Conservation (phyloP, 192 early-diverging fungal genomes). For the Mycoemilia scoparia region DNA sequence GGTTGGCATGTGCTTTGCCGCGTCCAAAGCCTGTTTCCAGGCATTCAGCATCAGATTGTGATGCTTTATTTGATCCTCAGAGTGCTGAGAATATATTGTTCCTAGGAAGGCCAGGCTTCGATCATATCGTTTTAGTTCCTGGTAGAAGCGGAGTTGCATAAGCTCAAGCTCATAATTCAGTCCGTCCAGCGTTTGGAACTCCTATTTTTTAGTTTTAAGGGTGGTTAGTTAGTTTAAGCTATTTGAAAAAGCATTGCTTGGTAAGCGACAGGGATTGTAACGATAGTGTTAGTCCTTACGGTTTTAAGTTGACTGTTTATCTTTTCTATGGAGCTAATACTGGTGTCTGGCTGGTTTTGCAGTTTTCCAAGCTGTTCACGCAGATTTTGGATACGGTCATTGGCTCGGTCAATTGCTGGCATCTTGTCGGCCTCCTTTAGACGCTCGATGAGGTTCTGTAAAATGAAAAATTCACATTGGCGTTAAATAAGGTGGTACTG, state of each 20-base stretch:
- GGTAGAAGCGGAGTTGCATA: slow-evolving; percentile 25
- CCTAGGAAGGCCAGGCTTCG: slow-evolving; percentile 28
- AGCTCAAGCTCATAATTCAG: slow-evolving; percentile 24
- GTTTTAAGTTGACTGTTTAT: too few relatives aligned
- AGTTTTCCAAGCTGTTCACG: slow-evolving; percentile 13
- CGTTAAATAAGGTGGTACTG: too few relatives aligned
- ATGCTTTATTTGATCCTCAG: slow-evolving; percentile 30
- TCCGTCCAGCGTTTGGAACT: slow-evolving; percentile 13
- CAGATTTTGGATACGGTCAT: slow-evolving; percentile 16
- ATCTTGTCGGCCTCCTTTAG: slow-evolving; percentile 18
- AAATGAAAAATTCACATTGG: too few relatives aligned
- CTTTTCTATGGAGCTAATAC: too few relatives aligned
- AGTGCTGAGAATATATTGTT: slow-evolving; percentile 17
- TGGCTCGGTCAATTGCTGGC: slow-evolving; percentile 16
- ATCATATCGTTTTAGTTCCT: slow-evolving; percentile 25
- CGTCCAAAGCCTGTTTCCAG: slow-evolving; percentile 27
- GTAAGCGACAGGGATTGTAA: too few relatives aligned
- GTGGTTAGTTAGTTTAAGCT: too few relatives aligned
- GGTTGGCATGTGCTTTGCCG: slow-evolving; percentile 21
- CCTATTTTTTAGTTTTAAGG: too few relatives aligned
- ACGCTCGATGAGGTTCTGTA: slow-evolving; percentile 33
- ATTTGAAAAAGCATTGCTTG: too few relatives aligned
- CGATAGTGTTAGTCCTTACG: too few relatives aligned
- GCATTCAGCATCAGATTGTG: slow-evolving; percentile 27
- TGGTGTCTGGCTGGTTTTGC: slow-evolving; percentile 6